A percentile compares a stretch with the other conserved stretches of the same genome.
Evolutionary conservation across 768 basidiomycete species (phyloP).

Genomic region (Tricholoma matsutake): DNA sequence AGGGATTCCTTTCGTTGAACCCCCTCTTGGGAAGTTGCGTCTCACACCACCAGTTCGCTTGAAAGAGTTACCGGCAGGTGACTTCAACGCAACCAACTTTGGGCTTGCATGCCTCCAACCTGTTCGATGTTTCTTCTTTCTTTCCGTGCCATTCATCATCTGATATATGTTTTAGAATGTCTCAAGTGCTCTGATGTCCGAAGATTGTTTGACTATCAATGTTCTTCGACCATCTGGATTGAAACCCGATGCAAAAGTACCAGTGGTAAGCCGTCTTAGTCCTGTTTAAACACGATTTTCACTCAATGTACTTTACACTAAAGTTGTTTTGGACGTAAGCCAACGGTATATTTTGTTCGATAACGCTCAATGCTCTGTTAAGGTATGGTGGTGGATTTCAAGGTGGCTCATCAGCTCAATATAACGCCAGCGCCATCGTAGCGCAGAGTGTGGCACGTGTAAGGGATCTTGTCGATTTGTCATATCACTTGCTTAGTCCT

Average conservation of each 20-base stretch:
- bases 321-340: conserved; percentile 41
- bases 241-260: conserved; percentile 26
- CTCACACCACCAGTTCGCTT: conserved; percentile 46
- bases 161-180: conserved; percentile 20
- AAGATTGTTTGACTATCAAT: conserved; percentile 58
- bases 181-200: no score
- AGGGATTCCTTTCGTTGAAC: conserved; percentile 55
- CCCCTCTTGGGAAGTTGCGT: conserved; percentile 47
- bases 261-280: conserved; percentile 30
- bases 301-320: background rate
- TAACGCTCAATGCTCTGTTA: conserved; percentile 34
- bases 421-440: conserved; percentile 26
- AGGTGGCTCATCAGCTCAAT: conserved; percentile 15
- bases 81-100: conserved; percentile 44
- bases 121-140: conserved; percentile 22
- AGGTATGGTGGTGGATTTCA: conserved; percentile 25
- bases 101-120: conserved; percentile 44
- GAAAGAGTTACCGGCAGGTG: conserved; percentile 27
- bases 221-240: conserved; percentile 47
- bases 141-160: background rate
- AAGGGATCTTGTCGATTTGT: background rate
- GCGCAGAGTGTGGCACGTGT: conserved; percentile 23
- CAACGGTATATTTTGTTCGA: background rate
- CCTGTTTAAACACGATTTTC: background rate
- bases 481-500: background rate